Evolutionary conservation across 768 basidiomycete species (phyloP).

Genomic region (Cubamyces lactineus): DNA sequence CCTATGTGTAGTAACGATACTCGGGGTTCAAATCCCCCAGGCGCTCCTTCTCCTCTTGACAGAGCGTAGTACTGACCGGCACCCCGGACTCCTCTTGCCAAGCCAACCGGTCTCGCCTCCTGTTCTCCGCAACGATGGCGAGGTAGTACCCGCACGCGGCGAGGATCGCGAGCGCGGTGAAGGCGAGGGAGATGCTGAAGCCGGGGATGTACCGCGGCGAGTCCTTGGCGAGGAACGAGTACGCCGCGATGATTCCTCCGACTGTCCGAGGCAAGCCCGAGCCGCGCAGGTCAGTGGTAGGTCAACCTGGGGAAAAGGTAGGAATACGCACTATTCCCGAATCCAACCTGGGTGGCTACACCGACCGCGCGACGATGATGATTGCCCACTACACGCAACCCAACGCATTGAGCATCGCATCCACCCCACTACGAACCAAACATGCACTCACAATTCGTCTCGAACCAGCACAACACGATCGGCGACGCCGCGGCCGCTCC

Average conservation of each 20-base stretch:
- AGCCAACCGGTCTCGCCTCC: slow-evolving; percentile 13
- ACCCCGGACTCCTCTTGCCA: too few species aligned
- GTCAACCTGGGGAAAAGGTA: background rate
- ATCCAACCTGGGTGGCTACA: slow-evolving; percentile 34
- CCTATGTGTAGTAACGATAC: slow-evolving; percentile 19
- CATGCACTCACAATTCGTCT: slow-evolving; percentile 27
- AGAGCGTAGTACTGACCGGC: background rate
- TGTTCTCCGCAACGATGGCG: slow-evolving; percentile 23
- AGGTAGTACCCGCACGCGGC: slow-evolving; percentile 23
- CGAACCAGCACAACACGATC: slow-evolving; percentile 32
- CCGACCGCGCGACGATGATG: slow-evolving; percentile 32
- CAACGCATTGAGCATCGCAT: background rate
- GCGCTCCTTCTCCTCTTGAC: slow-evolving; percentile 7
- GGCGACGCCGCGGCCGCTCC: slow-evolving; percentile 31
- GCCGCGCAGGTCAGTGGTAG: too few species aligned
- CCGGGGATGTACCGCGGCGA: slow-evolving; percentile 30
- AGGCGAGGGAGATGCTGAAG: slow-evolving; percentile 29
- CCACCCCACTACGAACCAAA: background rate
- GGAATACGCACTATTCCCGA: slow-evolving; percentile 31
- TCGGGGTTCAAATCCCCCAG: slow-evolving; percentile 24
- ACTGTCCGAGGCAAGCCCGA: slow-evolving; percentile 4
- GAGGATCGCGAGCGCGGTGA: slow-evolving; percentile 26
- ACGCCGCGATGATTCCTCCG: slow-evolving; percentile 32
- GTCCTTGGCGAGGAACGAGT: slow-evolving; percentile 31
- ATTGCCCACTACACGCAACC: slow-evolving; percentile 30